phyloP scores from a whole-genome alignment of 2,329 filamentous ascomycete genomes.

The Beauveria rudraprayagi region DNA sequence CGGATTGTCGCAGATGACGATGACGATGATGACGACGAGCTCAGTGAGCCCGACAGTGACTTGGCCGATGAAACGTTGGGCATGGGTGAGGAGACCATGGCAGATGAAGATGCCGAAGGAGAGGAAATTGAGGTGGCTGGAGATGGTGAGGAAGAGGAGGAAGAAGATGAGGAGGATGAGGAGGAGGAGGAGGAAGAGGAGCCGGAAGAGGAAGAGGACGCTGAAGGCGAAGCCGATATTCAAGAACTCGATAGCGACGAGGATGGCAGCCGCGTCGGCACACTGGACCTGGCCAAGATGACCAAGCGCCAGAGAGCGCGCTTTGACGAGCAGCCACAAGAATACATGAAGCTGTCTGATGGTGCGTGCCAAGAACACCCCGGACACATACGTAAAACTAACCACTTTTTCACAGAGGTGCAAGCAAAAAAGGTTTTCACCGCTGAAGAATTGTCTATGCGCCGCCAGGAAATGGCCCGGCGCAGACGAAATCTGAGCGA shows the following conservation, averaged over 20 bases:
- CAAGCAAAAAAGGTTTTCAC: conserved; percentile 57
- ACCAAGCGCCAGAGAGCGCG: conserved; percentile 52
- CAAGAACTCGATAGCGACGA: conserved; percentile 36
- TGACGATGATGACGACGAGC: conserved; percentile 47
- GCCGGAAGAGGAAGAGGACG: conserved; percentile 30
- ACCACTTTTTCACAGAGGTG: conserved; percentile 38
- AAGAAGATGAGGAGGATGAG: conserved; percentile 29
- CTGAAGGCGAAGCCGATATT: conserved; percentile 29
- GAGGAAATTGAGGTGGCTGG: conserved; percentile 36
- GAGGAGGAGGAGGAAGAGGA: conserved; percentile 30
- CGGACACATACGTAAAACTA: conserved; percentile 12
- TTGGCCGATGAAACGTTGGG: conserved; percentile 21
- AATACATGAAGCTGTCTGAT: conserved; percentile 53
- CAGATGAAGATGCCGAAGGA: conserved; percentile 38
- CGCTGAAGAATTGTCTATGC: conserved; percentile 54
- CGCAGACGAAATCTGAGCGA: conserved; percentile 55
- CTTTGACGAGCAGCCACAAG: conserved; percentile 47
- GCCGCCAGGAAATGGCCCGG: conserved; percentile 54
- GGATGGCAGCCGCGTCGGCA: conserved; percentile 38
- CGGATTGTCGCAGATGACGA: conserved; percentile 25
- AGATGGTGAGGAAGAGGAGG: conserved; percentile 31
- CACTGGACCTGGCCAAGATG: conserved; percentile 51
- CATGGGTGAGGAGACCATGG: conserved; percentile 38
- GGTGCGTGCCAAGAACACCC: conserved; percentile 30
- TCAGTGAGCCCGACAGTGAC: conserved; percentile 37